Evolutionary conservation across 1,139 yeast genomes (phyloP).

Genomic region (Debaryomyces sp.): DNA sequence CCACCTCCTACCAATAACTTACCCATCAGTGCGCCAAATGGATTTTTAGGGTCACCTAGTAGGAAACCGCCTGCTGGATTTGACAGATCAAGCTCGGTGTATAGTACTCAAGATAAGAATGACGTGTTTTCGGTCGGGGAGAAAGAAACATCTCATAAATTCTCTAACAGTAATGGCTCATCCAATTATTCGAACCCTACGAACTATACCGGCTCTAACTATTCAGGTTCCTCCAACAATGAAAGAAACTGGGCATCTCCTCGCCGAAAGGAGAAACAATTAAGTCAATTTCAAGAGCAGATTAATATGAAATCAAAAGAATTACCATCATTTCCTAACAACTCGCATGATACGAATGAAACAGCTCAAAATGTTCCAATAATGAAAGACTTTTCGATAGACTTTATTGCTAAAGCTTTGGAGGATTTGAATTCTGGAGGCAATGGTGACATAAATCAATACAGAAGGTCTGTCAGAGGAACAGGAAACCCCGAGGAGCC

Average conservation of each 20-base stretch:
- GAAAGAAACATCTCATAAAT: constrained; percentile 16
- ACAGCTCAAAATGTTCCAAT: constrained; percentile 30
- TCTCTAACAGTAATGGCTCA: constrained; percentile 32
- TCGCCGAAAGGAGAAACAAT: constrained; percentile 38
- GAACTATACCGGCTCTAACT: constrained; percentile 38
- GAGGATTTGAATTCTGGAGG: constrained; percentile 71
- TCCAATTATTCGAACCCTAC: constrained; percentile 56
- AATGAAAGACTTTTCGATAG: constrained; percentile 49
- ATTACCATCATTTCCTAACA: constrained; percentile 18
- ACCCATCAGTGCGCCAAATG: constrained; percentile 13
- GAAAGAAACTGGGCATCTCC: constrained; percentile 61
- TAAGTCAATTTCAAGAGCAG: constrained; percentile 42
- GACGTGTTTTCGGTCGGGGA: constrained; percentile 33
- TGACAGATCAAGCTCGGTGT: constrained; percentile 22
- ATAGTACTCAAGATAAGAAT: constrained; percentile 29
- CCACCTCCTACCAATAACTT: constrained; percentile 14
- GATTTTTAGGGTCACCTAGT: constrained; percentile 20
- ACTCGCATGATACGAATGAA: neutral
- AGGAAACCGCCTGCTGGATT: constrained; percentile 23
- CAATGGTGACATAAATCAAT: constrained; percentile 54
- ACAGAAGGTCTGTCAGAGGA: constrained; percentile 40
- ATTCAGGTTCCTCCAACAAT: constrained; percentile 21
- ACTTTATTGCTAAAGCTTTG: constrained; percentile 58
- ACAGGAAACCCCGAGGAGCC: constrained; percentile 18
- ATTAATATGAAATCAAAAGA: constrained; percentile 42